These are phyloP conservation scores for Microcyclosporella mali DNA, from an alignment of 2,329 filamentous ascomycete genomes.

Conservation along the genomic window DNA sequence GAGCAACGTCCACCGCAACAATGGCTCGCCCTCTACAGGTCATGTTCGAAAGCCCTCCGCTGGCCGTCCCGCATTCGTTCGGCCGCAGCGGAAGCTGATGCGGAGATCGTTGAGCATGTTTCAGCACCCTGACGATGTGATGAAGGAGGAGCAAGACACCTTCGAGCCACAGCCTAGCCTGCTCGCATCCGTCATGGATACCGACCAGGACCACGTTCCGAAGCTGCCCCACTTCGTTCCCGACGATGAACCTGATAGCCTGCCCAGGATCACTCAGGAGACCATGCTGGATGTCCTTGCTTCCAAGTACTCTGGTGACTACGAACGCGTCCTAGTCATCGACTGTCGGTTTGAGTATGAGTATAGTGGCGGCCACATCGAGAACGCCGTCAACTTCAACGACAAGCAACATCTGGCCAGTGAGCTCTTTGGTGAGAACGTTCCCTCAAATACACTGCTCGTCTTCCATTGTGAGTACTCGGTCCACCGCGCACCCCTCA, in stretches of 20 bases:
- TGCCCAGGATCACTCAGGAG: conserved; percentile 77
- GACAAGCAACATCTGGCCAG: conserved; percentile 82
- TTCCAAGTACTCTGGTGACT: conserved; percentile 69
- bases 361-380: conserved; percentile 92
- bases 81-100: conserved; percentile 78
- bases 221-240: conserved; percentile 77
- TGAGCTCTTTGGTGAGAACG: conserved; percentile 62
- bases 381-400: conserved; percentile 91
- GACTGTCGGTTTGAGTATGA: conserved; percentile 99
- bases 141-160: conserved; percentile 67
- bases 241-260: conserved; percentile 73
- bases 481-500: conserved; percentile 88
- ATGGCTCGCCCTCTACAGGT: conserved; percentile 66
- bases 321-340: conserved; percentile 77
- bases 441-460: conserved; percentile 66
- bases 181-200: conserved; percentile 71
- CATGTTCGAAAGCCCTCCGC: conserved; percentile 61
- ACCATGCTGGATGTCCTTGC: conserved; percentile 85
- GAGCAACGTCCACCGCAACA: conserved; percentile 54
- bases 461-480: conserved; percentile 99
- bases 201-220: conserved; percentile 68
- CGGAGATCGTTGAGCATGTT: conserved; percentile 97
- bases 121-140: conserved; percentile 80
- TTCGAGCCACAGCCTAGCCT: conserved; percentile 41
- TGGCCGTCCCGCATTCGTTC: conserved; percentile 51